Evolutionary conservation across 108 stramenopile genomes (phyloP).

Genomic region (Licmophora abbreviata): DNA sequence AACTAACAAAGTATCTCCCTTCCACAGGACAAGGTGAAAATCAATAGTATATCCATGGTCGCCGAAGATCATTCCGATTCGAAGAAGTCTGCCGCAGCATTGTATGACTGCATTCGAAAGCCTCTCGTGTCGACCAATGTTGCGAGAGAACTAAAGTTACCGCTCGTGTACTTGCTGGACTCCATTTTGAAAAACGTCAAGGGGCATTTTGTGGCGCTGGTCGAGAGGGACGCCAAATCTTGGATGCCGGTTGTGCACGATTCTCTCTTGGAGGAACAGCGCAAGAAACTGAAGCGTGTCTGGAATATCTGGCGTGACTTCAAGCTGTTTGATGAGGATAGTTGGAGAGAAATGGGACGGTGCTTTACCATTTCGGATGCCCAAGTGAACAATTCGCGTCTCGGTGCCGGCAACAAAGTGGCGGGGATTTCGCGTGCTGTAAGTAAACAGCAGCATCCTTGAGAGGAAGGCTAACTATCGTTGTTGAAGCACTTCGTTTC

Average conservation of each 20-base stretch:
- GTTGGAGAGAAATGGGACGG: constrained; percentile 54
- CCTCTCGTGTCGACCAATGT: constrained; percentile 31
- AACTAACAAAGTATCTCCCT: constrained; percentile 2
- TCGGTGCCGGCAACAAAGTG: constrained; percentile 10
- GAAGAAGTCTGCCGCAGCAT: constrained; percentile 30
- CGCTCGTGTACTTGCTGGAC: constrained; percentile 72
- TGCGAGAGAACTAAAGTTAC: constrained; percentile 46
- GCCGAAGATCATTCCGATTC: constrained; percentile 70
- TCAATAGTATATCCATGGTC: constrained; percentile 75
- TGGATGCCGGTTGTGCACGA: constrained; percentile 69
- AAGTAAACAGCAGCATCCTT: constrained; percentile 18
- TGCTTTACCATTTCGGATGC: constrained; percentile 42
- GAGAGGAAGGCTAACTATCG: neutral
- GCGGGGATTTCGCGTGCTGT: constrained; percentile 37
- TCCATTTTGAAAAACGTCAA: constrained; percentile 76
- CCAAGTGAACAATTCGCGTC: constrained; percentile 5
- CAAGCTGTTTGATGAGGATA: constrained; percentile 33
- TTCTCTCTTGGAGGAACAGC: constrained; percentile 33
- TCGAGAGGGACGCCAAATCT: constrained; percentile 51
- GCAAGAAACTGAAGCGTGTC: constrained; percentile 57
- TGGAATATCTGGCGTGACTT: constrained; percentile 75
- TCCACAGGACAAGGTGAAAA: constrained; percentile 66
- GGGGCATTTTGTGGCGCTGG: constrained; percentile 57
- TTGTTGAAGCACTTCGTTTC: neutral
- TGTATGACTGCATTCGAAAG: constrained; percentile 59